Percentiles rank a stretch among this genome's conserved stretches.
These are phyloP conservation scores for Pythium apleroticum DNA, from an alignment of 352 stramenopile species.

Conservation along the genomic window DNA sequence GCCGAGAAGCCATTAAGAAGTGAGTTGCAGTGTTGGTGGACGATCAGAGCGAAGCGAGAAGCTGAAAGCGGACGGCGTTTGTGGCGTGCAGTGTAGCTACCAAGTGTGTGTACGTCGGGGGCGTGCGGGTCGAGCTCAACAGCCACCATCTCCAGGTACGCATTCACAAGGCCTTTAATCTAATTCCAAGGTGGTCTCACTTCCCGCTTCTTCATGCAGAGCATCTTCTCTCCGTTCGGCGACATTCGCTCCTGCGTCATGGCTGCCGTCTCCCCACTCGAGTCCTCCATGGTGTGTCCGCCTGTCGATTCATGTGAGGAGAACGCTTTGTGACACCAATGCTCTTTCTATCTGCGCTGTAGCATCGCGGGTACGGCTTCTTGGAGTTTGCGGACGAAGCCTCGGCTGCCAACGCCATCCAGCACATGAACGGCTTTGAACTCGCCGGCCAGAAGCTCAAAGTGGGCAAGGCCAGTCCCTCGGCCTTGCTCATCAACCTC, in stretches of 20 bases:
- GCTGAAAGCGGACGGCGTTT: too few species aligned
- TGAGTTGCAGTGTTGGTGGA: too few species aligned
- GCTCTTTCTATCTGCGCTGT: not conserved
- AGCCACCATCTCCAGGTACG: constrained; percentile 71
- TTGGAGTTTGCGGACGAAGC: constrained; percentile 68
- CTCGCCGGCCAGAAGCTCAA: constrained; percentile 71
- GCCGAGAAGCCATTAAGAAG: constrained; percentile 78
- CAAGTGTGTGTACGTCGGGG: constrained; percentile 74
- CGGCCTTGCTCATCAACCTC: constrained; percentile 67
- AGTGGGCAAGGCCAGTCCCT: constrained; percentile 73
- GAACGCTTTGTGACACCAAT: not conserved
- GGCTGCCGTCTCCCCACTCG: constrained; percentile 51
- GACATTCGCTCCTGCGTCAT: constrained; percentile 68
- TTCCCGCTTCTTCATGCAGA: constrained; percentile 29
- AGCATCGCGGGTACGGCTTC: constrained; percentile 79
- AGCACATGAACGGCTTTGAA: constrained; percentile 85
- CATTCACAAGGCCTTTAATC: not conserved
- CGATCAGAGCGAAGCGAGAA: too few species aligned
- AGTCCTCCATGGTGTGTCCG: constrained; percentile 42
- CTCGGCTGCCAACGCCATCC: constrained; percentile 62
- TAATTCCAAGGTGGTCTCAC: not conserved
- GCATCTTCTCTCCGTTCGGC: constrained; percentile 80
- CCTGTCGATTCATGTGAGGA: not conserved
- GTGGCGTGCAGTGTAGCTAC: constrained; percentile 46
- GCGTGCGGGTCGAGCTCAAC: constrained; percentile 72